A percentile compares a stretch with the other conserved stretches of the same genome.
Evolutionary conservation across 495 filamentous ascomycete genomes (phyloP).

Genomic region (Neurospora cerealis): DNA sequence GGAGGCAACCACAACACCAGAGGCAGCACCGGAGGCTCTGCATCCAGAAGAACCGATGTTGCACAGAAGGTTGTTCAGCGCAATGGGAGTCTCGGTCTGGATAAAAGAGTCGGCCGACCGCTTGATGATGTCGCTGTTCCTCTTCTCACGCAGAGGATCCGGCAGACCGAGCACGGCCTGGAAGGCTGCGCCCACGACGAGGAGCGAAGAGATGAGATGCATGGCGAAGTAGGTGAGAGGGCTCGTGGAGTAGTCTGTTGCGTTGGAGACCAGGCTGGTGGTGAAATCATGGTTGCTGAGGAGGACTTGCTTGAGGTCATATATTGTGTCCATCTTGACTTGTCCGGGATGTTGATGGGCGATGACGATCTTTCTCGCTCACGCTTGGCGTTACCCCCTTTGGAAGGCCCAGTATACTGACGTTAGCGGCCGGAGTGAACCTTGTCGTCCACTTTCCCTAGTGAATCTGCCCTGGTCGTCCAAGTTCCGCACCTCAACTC

Average conservation of each 20-base stretch:
- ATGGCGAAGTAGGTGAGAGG: conserved; percentile 31
- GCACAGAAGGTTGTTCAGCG: conserved; percentile 41
- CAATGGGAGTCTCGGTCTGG: conserved; percentile 40
- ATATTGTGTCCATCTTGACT: not conserved
- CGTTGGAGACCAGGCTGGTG: not conserved
- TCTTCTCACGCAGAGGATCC: conserved; percentile 18
- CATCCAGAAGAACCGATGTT: conserved; percentile 51
- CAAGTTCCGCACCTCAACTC: not conserved
- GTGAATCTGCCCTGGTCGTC: not conserved
- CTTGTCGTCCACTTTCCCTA: not conserved
- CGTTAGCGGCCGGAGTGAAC: not conserved
- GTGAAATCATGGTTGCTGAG: not conserved
- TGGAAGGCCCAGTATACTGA: not conserved
- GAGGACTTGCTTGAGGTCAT: conserved; percentile 3
- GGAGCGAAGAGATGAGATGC: conserved; percentile 32
- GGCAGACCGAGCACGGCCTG: conserved; percentile 36
- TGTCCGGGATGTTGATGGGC: not conserved
- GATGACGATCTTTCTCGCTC: not conserved
- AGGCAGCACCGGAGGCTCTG: conserved; percentile 31
- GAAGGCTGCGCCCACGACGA: conserved; percentile 38
- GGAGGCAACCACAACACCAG: conserved; percentile 52
- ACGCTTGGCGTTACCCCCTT: not conserved
- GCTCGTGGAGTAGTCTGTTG: conserved; percentile 9
- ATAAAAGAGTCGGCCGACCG: conserved; percentile 47
- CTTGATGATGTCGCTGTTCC: conserved; percentile 32